Percentiles rank a stretch among this genome's conserved stretches.
These are phyloP conservation scores for Calycina herbarum DNA, from an alignment of 2,329 filamentous ascomycete genomes.

Conservation along the genomic window DNA sequence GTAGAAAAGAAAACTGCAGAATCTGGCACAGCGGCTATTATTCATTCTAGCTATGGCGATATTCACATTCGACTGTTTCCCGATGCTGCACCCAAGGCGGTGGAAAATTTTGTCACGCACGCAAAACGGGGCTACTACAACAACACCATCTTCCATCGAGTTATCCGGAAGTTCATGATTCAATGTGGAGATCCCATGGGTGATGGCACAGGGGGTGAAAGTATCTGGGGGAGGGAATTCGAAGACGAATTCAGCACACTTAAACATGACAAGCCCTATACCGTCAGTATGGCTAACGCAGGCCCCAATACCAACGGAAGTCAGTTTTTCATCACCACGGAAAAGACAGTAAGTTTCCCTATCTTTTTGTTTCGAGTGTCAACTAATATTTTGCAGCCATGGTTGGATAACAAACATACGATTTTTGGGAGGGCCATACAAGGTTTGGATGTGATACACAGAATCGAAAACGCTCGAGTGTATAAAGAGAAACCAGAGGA, in stretches of 20 bases:
- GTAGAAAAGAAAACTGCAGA: constrained; percentile 63
- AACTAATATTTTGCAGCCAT: constrained; percentile 55
- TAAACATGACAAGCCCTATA: constrained; percentile 94
- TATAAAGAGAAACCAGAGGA: constrained; percentile 92
- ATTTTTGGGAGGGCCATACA: constrained; percentile 90
- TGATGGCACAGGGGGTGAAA: constrained; percentile 86
- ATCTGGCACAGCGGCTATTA: constrained; percentile 74
- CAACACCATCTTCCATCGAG: constrained; percentile 93
- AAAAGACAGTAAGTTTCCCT: constrained; percentile 71
- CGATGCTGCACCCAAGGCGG: constrained; percentile 86
- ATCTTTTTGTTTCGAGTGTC: background rate
- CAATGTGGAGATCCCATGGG: constrained; percentile 82
- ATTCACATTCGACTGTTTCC: constrained; percentile 93
- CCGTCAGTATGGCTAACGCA: constrained; percentile 96
- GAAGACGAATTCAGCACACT: constrained; percentile 90
- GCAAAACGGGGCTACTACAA: constrained; percentile 92
- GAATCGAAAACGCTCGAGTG: constrained; percentile 87
- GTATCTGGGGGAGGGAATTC: constrained; percentile 90
- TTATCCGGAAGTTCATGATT: constrained; percentile 99
- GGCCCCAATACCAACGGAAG: constrained; percentile 93
- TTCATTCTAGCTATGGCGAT: constrained; percentile 93
- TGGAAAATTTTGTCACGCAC: constrained; percentile 97
- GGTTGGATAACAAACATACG: constrained; percentile 95
- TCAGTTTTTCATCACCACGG: constrained; percentile 98
- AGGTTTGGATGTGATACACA: constrained; percentile 91